Evolutionary conservation across 768 basidiomycete genomes (phyloP).

Genomic region (Podaxis sp.): DNA sequence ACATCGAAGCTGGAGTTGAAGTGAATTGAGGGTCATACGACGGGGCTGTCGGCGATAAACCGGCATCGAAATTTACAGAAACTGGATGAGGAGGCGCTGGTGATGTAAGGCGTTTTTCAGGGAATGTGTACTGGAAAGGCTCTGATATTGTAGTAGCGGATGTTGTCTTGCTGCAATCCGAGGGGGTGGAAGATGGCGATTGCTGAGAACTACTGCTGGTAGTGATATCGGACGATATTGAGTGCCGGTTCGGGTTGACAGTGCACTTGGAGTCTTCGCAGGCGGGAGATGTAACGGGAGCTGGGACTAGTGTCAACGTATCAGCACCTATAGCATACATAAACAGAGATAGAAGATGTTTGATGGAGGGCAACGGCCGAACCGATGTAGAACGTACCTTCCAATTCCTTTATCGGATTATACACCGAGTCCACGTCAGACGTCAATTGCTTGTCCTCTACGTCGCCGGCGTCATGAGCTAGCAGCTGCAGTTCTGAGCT

Average conservation of each 20-base stretch:
- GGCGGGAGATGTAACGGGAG: neutral
- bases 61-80: neutral
- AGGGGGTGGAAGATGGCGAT: neutral
- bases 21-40: neutral
- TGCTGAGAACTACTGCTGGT: conserved; percentile 13
- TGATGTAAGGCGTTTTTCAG: neutral
- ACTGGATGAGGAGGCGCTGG: neutral
- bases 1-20: neutral
- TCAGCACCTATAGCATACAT: neutral
- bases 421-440: neutral
- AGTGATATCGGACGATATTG: conserved; percentile 15
- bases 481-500: neutral
- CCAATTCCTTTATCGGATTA: neutral
- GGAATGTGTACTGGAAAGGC: neutral
- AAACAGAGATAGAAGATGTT: neutral
- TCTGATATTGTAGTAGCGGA: conserved; percentile 6
- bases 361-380: neutral
- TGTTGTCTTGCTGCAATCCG: conserved; percentile 2
- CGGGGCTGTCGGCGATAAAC: conserved; percentile 8
- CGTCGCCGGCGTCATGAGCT: neutral
- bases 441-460: neutral
- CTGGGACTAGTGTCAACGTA: neutral
- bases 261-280: neutral
- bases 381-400: conserved; percentile 2
- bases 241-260: conserved; percentile 13